Percentiles rank a stretch among this genome's conserved stretches.
These are phyloP conservation scores for Ramaria sp. DNA, from an alignment of 768 basidiomycete genomes.

Conservation along the genomic window DNA sequence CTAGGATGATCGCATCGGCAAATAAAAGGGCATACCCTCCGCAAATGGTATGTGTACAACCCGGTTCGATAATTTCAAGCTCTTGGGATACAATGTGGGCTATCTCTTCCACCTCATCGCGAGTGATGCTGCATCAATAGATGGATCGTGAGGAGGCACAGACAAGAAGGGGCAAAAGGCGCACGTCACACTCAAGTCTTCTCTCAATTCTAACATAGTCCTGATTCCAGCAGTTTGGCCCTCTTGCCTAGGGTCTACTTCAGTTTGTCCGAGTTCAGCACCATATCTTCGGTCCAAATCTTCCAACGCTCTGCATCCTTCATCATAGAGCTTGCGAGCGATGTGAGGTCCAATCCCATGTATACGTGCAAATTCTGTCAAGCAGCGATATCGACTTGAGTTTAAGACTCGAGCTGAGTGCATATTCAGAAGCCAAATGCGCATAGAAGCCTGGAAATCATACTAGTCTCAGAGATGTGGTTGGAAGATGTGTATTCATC, in stretches of 20 bases:
- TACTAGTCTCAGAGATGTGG: slow-evolving; percentile 50
- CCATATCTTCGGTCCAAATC: slow-evolving; percentile 64
- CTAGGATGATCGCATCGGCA: neutral
- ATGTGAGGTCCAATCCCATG: slow-evolving; percentile 69
- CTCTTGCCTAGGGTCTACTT: slow-evolving; percentile 13
- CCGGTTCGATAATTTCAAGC: slow-evolving; percentile 48
- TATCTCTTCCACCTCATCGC: slow-evolving; percentile 73
- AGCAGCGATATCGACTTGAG: slow-evolving; percentile 43
- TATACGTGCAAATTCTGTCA: slow-evolving; percentile 49
- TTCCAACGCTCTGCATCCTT: slow-evolving; percentile 54
- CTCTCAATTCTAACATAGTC: slow-evolving; percentile 46
- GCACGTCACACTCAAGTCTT: slow-evolving; percentile 44
- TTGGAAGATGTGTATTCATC: slow-evolving; percentile 49
- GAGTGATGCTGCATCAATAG: slow-evolving; percentile 43
- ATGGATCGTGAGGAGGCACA: neutral
- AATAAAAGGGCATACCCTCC: slow-evolving; percentile 51
- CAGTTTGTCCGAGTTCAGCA: slow-evolving; percentile 18
- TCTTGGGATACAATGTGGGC: slow-evolving; percentile 56
- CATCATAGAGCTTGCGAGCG: slow-evolving; percentile 53
- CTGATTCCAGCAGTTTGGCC: slow-evolving; percentile 30
- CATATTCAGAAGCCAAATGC: neutral
- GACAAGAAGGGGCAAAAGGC: slow-evolving; percentile 8
- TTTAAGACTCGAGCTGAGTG: slow-evolving; percentile 30
- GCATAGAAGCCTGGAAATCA: slow-evolving; percentile 10
- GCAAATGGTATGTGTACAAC: slow-evolving; percentile 64